Base-by-base conservation (phyloP, 495 filamentous ascomycete genomes). In the Paragyromitra xinjiangensis region DNA sequence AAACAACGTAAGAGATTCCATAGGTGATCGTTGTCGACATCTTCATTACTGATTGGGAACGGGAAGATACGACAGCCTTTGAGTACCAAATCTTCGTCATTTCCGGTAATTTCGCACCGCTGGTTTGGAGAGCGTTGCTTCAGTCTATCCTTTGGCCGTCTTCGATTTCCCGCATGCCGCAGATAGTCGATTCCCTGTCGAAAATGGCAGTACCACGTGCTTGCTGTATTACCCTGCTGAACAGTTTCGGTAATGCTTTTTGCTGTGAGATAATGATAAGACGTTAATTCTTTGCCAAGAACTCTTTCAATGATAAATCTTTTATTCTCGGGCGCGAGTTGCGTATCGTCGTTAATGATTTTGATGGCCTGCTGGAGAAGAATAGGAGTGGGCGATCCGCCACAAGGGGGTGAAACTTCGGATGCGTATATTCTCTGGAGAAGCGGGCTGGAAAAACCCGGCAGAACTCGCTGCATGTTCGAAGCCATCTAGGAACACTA, bases 91-190 rank as follows among this genome's bases (percentile, higher is more conserved):
- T 14, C 59, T 24, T 39, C 56, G 6, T 24, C 59, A 63, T 44
- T 44, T 44, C 59, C 59, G 11, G 59, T 42, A 63, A 63, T 26
- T 24, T 42, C 59, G 44, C 39, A 63, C 34, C 59, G 45, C 19
- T 44, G 37, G 24, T 45, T 59, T 16, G 53, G 45, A 19, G 37
- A 42, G 19, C 59, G 50, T 24, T 69, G 37, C 44, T 59, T 69
- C 48, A 69, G 65, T 29, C 45, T 55, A 19, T 55, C 65, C 29
- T 69, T 69, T 11, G 67, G 50, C 39, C 56, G 45, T 69, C n/a
- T 69, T 58, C 50, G 51, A n/a, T 59, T 24, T 16, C 29, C 39
- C 40, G 51, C 39, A 42, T 63, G 19, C 26, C 53, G 39, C n/a
- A 59, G 51, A 39, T 53, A 67, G 3, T 55, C 40, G 65, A 68